phyloP scores from a whole-genome alignment of 345 rosid genomes.

The Pelargonium nanum region DNA sequence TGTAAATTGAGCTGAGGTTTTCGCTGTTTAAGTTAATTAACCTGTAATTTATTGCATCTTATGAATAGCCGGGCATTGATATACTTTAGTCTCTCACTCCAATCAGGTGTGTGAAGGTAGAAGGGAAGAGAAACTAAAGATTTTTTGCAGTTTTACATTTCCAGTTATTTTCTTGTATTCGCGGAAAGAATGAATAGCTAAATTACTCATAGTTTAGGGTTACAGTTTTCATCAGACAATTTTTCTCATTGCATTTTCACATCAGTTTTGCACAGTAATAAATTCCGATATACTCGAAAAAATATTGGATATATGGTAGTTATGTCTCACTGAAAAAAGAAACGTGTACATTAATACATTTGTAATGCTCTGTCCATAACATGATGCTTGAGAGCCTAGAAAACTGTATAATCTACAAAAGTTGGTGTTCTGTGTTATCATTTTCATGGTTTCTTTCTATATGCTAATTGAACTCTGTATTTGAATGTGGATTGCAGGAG shows the following conservation, averaged over 20 bases:
- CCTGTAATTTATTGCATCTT: neutral
- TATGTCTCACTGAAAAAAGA: no score
- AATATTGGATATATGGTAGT: no score
- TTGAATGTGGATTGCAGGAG: slow-evolving; percentile 31
- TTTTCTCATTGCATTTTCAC: neutral
- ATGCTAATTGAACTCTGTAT: slow-evolving; percentile 7
- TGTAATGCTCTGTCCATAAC: neutral
- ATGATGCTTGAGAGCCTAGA: neutral
- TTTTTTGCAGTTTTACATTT: neutral
- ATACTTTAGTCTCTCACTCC: neutral
- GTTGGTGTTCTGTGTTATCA: slow-evolving; percentile 1
- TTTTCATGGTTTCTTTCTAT: slow-evolving; percentile 2
- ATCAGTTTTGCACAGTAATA: no score
- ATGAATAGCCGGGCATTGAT: neutral
- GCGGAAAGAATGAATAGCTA: neutral
- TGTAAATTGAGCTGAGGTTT: neutral
- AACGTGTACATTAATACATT: no score
- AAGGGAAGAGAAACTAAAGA: no score
- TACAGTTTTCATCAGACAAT: neutral
- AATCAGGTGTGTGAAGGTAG: neutral
- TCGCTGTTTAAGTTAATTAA: neutral
- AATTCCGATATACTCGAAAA: neutral
- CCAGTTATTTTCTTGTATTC: neutral
- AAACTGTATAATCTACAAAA: neutral
- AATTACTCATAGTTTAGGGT: neutral